phyloP scores from a whole-genome alignment of 1,284 basidiomycete genomes.

The Inonotus hispidus region DNA sequence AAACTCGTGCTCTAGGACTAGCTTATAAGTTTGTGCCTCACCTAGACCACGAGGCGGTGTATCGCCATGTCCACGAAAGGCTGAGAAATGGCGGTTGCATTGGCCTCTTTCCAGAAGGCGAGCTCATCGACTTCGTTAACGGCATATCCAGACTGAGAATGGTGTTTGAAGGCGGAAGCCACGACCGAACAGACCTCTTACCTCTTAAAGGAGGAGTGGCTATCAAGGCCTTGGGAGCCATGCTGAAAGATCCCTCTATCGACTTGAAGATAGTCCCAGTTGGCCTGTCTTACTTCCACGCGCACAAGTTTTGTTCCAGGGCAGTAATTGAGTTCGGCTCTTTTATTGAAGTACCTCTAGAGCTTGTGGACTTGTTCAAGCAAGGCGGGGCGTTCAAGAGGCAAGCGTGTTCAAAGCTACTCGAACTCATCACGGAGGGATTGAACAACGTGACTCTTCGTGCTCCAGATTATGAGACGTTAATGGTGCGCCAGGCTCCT shows the following conservation, averaged over 20 bases:
- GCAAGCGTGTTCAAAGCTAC: slow-evolving; percentile 84
- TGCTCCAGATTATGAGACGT: slow-evolving; percentile 95
- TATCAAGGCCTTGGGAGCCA: slow-evolving; percentile 94
- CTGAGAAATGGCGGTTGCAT: slow-evolving; percentile 87
- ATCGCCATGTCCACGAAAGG: slow-evolving; percentile 86
- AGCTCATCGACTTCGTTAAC: slow-evolving; percentile 18
- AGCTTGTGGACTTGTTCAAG: slow-evolving; percentile 88
- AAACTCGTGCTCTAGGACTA: slow-evolving; percentile 53
- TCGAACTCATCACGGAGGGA: slow-evolving; percentile 91
- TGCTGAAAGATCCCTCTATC: slow-evolving; percentile 82
- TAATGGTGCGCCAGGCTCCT: slow-evolving; percentile 64
- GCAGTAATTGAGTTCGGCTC: slow-evolving; percentile 97
- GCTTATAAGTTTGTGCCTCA: slow-evolving; percentile 77
- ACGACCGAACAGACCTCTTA: slow-evolving; percentile 91
- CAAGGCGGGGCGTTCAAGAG: slow-evolving; percentile 86
- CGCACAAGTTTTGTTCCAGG: slow-evolving; percentile 89
- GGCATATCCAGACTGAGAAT: slow-evolving; percentile 5
- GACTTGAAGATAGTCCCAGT: slow-evolving; percentile 93
- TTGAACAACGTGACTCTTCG: slow-evolving; percentile 95
- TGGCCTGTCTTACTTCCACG: slow-evolving; percentile 93
- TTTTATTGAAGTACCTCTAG: slow-evolving; percentile 83
- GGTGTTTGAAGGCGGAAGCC: slow-evolving; percentile 72
- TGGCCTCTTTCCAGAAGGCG: slow-evolving; percentile 96
- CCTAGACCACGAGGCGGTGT: slow-evolving; percentile 93
- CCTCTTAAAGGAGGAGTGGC: slow-evolving; percentile 95